These are phyloP conservation scores for Kluyveromyces nonfermentans DNA, from an alignment of 805 yeast genomes.

Conservation along the genomic window DNA sequence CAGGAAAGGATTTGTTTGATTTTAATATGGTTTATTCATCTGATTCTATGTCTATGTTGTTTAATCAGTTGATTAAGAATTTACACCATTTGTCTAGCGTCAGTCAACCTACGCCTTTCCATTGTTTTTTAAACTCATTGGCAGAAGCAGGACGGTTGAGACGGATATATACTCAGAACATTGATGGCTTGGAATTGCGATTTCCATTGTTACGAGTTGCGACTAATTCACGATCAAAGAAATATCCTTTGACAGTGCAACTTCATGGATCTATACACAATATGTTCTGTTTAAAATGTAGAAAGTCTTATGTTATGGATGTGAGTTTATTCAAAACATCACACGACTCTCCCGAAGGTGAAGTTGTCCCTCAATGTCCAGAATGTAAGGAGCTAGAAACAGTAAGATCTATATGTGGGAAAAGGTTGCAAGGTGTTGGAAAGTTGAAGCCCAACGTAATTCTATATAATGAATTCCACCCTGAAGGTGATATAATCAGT, in stretches of 20 bases:
- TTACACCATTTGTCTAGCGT: constrained; percentile 44
- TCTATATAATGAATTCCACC: constrained; percentile 67
- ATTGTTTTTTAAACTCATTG: constrained; percentile 48
- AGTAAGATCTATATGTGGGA: constrained; percentile 49
- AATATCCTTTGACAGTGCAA: constrained; percentile 57
- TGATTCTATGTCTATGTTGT: constrained; percentile 47
- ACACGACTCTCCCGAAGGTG: constrained; percentile 20
- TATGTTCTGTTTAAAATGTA: constrained; percentile 73
- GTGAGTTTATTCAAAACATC: constrained; percentile 39
- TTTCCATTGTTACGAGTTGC: constrained; percentile 27
- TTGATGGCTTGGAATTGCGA: constrained; percentile 67
- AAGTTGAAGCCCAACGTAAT: constrained; percentile 57
- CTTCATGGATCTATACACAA: constrained; percentile 74
- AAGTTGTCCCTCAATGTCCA: constrained; percentile 46
- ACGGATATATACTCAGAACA: constrained; percentile 80
- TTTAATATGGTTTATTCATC: constrained; percentile 59
- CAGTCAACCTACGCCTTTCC: constrained; percentile 70
- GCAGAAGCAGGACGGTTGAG: constrained; percentile 55
- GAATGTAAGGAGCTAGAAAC: constrained; percentile 52
- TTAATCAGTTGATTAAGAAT: constrained; percentile 65
- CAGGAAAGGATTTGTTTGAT: constrained; percentile 71
- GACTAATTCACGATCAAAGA: constrained; percentile 35
- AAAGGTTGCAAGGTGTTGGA: constrained; percentile 57
- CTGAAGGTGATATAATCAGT: constrained; percentile 84
- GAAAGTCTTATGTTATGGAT: constrained; percentile 44